Evolutionary conservation across 2,329 filamentous ascomycete genomes (phyloP).

Genomic region (Exserohilum rostratum): DNA sequence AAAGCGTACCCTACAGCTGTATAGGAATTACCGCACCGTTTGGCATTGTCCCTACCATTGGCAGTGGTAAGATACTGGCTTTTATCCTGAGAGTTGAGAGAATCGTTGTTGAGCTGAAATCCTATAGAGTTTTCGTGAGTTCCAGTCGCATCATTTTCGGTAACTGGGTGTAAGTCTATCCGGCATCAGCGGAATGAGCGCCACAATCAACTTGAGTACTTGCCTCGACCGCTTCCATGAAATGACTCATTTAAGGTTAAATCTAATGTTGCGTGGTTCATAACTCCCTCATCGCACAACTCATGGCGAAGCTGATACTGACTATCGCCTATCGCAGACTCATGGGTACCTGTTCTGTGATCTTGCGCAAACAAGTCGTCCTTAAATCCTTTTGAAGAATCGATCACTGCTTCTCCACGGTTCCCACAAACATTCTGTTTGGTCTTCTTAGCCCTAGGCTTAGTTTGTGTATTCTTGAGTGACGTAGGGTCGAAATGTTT

Average conservation of each 20-base stretch:
- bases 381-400: not conserved
- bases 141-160: not conserved
- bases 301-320: not conserved
- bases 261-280: not conserved
- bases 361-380: not conserved
- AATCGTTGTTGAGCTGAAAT: not conserved
- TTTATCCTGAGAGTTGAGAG: not conserved
- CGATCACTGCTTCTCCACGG: not conserved
- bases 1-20: constrained; percentile 10
- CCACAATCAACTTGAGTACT: constrained; percentile 1
- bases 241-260: not conserved
- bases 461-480: not conserved
- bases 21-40: not conserved
- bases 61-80: constrained; percentile 1
- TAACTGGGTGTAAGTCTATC: not conserved
- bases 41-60: not conserved
- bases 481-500: not conserved
- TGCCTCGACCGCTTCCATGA: not conserved
- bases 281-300: not conserved
- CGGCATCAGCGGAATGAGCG: not conserved
- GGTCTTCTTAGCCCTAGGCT: not conserved
- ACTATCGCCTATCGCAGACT: not conserved
- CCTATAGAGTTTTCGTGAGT: no score
- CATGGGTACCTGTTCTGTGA: not conserved
- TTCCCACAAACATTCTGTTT: not conserved